A percentile compares a stretch with the other conserved stretches of the same genome.
These are phyloP conservation scores for Malassezia restricta DNA, from an alignment of 1,284 basidiomycete genomes.

Conservation along the genomic window DNA sequence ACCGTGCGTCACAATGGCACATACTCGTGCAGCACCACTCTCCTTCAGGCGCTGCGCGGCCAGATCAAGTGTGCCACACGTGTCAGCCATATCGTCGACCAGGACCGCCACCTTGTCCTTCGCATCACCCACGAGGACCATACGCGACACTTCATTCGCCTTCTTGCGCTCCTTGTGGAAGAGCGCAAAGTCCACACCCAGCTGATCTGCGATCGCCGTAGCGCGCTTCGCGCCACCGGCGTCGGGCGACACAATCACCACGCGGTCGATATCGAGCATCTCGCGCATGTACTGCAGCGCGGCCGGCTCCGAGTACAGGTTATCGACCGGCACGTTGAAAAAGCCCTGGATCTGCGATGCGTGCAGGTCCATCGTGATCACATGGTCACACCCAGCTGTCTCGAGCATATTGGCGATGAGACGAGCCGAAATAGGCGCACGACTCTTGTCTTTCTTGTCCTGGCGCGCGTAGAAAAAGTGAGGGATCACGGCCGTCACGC, in stretches of 20 bases:
- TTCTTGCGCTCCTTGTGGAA: conserved; percentile 99
- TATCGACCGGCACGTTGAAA: conserved; percentile 99
- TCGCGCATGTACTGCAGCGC: conserved; percentile 88
- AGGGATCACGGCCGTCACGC: conserved; percentile 76
- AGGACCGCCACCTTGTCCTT: conserved; percentile 86
- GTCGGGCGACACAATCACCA: conserved; percentile 96
- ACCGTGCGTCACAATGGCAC: conserved; percentile 93
- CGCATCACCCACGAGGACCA: conserved; percentile 93
- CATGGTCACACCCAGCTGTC: conserved; percentile 92
- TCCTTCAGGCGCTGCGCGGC: conserved; percentile 80
- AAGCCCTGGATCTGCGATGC: conserved; percentile 61
- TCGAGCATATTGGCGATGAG: conserved; percentile 98
- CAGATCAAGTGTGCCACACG: conserved; percentile 89
- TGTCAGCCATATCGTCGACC: conserved; percentile 99
- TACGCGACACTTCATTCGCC: conserved; percentile 96
- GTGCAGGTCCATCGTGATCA: conserved; percentile 55
- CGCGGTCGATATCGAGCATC: conserved; percentile 71
- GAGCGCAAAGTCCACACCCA: conserved; percentile 94
- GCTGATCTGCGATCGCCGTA: conserved; percentile 88
- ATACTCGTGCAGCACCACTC: conserved; percentile 73
- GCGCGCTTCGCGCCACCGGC: conserved; percentile 98
- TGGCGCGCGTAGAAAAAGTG: conserved; percentile 50
- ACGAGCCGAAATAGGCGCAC: conserved; percentile 96
- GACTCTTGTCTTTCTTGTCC: conserved; percentile 99
- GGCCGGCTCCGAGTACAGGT: conserved; percentile 94